These are phyloP conservation scores for Fusarium coicis DNA, from an alignment of 2,329 filamentous ascomycete genomes.

Conservation along the genomic window DNA sequence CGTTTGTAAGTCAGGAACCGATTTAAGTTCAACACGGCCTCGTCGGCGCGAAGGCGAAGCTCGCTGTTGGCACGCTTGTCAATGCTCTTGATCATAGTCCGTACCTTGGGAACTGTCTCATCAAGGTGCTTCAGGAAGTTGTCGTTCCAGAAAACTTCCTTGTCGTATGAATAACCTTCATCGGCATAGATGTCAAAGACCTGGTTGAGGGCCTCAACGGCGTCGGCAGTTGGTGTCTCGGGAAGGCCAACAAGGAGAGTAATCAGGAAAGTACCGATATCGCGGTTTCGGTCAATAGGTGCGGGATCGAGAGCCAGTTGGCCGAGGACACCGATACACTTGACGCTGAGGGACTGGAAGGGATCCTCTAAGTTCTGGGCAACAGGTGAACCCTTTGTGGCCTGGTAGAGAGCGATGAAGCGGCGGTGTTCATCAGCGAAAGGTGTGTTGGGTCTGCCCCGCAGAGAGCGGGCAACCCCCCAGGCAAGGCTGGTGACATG, in stretches of 20 bases:
- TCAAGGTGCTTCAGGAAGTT: slow-evolving; percentile 69
- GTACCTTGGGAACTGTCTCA: slow-evolving; percentile 62
- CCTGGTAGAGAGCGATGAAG: slow-evolving; percentile 74
- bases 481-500: slow-evolving; percentile 73
- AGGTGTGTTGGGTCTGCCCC: slow-evolving; percentile 59
- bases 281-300: slow-evolving; percentile 65
- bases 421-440: slow-evolving; percentile 66
- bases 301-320: slow-evolving; percentile 68
- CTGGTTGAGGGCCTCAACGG: slow-evolving; percentile 73
- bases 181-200: slow-evolving; percentile 75
- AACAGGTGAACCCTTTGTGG: slow-evolving; percentile 56
- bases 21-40: slow-evolving; percentile 68
- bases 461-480: slow-evolving; percentile 68
- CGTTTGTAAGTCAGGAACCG: slow-evolving; percentile 74
- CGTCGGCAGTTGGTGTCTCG: slow-evolving; percentile 65
- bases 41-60: slow-evolving; percentile 68
- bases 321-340: slow-evolving; percentile 74
- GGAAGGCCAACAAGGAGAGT: slow-evolving; percentile 64
- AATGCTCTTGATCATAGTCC: slow-evolving; percentile 67
- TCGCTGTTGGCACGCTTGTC: slow-evolving; percentile 69
- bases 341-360: slow-evolving; percentile 71
- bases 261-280: slow-evolving; percentile 72
- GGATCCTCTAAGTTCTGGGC: slow-evolving; percentile 58
- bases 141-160: slow-evolving; percentile 72
- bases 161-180: slow-evolving; percentile 67